phyloP scores from a whole-genome alignment of 2,329 filamentous ascomycete genomes.

The Plectosphaerella plurivora region DNA sequence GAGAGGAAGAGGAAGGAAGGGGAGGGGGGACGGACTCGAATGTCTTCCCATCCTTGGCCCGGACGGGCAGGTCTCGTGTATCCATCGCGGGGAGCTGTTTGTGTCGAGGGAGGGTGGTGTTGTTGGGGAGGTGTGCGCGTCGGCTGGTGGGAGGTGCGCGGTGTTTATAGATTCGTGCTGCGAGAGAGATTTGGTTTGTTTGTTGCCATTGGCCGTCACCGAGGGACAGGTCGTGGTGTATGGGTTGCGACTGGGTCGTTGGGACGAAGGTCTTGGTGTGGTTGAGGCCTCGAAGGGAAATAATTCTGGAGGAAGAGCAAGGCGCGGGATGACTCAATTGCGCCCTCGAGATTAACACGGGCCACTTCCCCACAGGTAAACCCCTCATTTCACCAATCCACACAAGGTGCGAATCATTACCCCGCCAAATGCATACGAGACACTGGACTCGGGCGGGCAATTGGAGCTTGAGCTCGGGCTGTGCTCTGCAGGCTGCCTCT shows the following conservation, averaged over 20 bases:
- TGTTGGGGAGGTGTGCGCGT: background rate
- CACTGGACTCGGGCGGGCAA: too few species aligned
- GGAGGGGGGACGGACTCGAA: slow-evolving; percentile 25
- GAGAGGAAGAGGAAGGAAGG: too few species aligned
- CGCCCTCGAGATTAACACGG: background rate
- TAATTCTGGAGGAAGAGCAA: background rate
- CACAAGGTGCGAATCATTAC: background rate
- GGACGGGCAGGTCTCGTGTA: slow-evolving; percentile 15
- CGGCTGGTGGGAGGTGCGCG: background rate
- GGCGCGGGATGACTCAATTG: background rate
- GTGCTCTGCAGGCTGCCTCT: background rate
- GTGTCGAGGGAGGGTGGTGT: background rate
- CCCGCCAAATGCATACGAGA: background rate
- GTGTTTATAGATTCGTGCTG: too few species aligned
- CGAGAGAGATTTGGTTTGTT: too few species aligned
- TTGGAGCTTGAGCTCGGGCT: too few species aligned
- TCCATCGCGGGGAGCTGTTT: background rate
- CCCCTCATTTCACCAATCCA: background rate
- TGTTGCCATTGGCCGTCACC: too few species aligned
- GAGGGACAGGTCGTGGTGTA: too few species aligned
- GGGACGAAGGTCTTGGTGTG: too few species aligned
- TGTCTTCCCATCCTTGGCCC: slow-evolving; percentile 14
- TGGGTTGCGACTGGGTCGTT: too few species aligned
- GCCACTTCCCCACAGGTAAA: background rate
- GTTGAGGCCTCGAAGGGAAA: too few species aligned